Evolutionary conservation across 2,329 filamentous ascomycete species (phyloP).

Genomic region (Trichoderma hamatum): DNA sequence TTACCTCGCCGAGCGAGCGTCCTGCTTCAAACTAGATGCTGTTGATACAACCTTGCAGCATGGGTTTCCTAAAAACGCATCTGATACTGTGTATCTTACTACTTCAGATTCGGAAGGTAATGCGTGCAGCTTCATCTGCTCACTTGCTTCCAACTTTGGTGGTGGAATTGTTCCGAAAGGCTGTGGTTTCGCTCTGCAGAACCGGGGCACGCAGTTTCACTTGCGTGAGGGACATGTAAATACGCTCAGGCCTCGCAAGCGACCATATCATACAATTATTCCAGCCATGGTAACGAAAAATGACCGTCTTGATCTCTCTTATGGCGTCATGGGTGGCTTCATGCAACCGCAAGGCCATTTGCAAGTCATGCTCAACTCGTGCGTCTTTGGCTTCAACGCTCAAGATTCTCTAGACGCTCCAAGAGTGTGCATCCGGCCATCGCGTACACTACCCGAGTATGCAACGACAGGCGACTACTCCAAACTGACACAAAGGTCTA

Average conservation of each 20-base stretch:
- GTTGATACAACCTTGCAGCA: constrained; percentile 10
- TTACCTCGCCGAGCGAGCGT: constrained; percentile 8
- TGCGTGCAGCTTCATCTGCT: constrained; percentile 23
- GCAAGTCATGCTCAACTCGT: constrained; percentile 24
- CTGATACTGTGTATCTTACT: constrained; percentile 21
- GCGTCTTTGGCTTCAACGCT: constrained; percentile 24
- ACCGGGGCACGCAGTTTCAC: constrained; percentile 15
- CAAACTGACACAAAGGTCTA: neutral
- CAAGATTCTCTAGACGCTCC: constrained; percentile 16
- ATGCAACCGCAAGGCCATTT: constrained; percentile 23
- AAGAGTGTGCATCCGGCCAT: constrained; percentile 18
- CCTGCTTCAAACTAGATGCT: neutral
- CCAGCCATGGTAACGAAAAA: constrained; percentile 17
- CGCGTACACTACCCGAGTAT: constrained; percentile 8
- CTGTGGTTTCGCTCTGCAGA: constrained; percentile 15
- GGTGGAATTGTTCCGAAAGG: constrained; percentile 18
- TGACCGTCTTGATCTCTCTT: neutral
- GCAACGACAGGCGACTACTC: constrained; percentile 11
- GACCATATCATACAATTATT: constrained; percentile 22
- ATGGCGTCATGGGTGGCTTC: constrained; percentile 16
- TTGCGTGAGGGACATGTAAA: neutral
- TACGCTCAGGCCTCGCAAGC: neutral
- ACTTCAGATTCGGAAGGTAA: constrained; percentile 18
- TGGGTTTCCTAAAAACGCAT: neutral
- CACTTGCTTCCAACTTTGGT: constrained; percentile 20